Evolutionary conservation across 371 early-diverging fungal species (phyloP).

Genomic region (Fennellomyces sp.): DNA sequence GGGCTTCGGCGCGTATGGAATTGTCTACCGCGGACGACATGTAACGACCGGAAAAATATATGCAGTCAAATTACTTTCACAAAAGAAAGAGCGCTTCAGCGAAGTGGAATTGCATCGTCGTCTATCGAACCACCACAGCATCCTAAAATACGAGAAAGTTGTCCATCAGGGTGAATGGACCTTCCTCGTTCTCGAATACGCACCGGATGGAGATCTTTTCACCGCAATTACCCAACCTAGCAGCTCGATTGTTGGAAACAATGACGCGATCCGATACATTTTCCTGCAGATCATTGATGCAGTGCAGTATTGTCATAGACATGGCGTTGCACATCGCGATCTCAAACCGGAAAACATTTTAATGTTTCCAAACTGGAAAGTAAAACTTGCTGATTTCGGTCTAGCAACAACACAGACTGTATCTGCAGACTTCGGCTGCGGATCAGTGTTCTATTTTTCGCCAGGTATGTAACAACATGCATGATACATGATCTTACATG

Average conservation of each 20-base stretch:
- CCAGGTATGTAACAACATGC: slow-evolving; percentile 57
- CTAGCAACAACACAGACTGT: slow-evolving; percentile 69
- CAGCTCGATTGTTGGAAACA: slow-evolving; percentile 55
- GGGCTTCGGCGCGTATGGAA: slow-evolving; percentile 74
- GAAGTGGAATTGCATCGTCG: slow-evolving; percentile 1
- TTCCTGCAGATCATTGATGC: slow-evolving; percentile 86
- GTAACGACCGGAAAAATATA: slow-evolving; percentile 34
- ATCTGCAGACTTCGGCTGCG: slow-evolving; percentile 79
- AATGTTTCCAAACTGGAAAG: slow-evolving; percentile 44
- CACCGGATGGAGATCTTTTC: slow-evolving; percentile 79
- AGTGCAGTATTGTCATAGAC: slow-evolving; percentile 78
- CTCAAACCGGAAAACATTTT: slow-evolving; percentile 94
- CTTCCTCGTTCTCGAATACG: slow-evolving; percentile 82
- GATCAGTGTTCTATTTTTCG: slow-evolving; percentile 90
- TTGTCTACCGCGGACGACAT: slow-evolving; percentile 62
- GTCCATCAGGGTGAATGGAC: slow-evolving; percentile 70
- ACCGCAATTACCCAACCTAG: slow-evolving; percentile 57
- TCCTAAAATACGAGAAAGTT: slow-evolving; percentile 69
- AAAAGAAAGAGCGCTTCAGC: not conserved
- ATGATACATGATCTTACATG: not conserved
- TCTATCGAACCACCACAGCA: slow-evolving; percentile 56
- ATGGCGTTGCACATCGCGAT: slow-evolving; percentile 87
- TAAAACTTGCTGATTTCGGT: slow-evolving; percentile 83
- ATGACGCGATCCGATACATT: slow-evolving; percentile 66
- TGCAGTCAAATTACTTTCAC: slow-evolving; percentile 70